Conservation (phyloP, 139 green algal species). For the Chloropicon primus region DNA sequence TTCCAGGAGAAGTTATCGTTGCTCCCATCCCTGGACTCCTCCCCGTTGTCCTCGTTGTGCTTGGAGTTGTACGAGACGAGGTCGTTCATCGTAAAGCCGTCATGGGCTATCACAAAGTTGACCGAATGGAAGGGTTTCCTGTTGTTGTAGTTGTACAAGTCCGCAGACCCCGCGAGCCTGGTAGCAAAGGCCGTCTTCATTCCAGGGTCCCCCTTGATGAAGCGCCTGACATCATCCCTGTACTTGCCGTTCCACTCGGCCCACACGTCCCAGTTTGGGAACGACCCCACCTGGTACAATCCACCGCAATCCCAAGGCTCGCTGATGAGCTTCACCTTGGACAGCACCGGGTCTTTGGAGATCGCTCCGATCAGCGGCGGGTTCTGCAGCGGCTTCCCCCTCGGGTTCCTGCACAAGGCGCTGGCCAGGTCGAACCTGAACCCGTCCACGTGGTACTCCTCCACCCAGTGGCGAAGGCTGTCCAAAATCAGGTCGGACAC, state of each 20-base stretch:
- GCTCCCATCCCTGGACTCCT: constrained; percentile 82
- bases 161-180: constrained; percentile 60
- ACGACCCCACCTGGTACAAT: constrained; percentile 88
- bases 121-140: constrained; percentile 60
- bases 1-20: constrained; percentile 95
- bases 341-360: constrained; percentile 76
- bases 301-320: constrained; percentile 96
- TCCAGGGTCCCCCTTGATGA: constrained; percentile 53
- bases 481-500: constrained; percentile 83
- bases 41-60: constrained; percentile 85
- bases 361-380: constrained; percentile 69
- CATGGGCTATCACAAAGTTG: constrained; percentile 96
- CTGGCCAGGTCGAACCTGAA: constrained; percentile 93
- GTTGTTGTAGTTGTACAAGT: constrained; percentile 56
- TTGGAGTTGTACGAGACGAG: constrained; percentile 88
- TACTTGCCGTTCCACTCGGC: constrained; percentile 95
- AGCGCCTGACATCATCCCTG: constrained; percentile 75
- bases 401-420: constrained; percentile 59
- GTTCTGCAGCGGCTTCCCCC: constrained; percentile 75
- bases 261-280: constrained; percentile 94
- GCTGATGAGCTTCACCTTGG: constrained; percentile 83
- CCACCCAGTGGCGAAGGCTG: constrained; percentile 88
- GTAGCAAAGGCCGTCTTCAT: constrained; percentile 52
- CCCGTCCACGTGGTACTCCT: constrained; percentile 40
- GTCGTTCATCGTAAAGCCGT: constrained; percentile 93